These are phyloP conservation scores for Ogataea degrootiae DNA, from an alignment of 805 yeast genomes.

Conservation along the genomic window DNA sequence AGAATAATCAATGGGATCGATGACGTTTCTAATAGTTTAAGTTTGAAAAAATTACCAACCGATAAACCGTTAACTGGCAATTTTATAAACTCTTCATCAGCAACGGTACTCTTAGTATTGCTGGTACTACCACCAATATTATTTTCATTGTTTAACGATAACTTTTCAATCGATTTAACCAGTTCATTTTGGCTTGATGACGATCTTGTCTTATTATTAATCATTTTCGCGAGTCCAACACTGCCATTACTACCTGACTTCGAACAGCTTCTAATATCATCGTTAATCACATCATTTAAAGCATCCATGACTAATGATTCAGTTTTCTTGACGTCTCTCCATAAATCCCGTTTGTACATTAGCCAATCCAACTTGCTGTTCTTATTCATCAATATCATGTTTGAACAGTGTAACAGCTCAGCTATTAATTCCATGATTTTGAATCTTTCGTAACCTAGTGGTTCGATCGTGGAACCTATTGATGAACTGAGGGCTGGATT, in stretches of 20 bases:
- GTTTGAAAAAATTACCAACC: constrained; percentile 82
- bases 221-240: too few species aligned
- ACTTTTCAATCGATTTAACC: constrained; percentile 26
- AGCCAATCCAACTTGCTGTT: constrained; percentile 56
- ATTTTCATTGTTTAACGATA: constrained; percentile 1
- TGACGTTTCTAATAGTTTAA: constrained; percentile 65
- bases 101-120: neutral
- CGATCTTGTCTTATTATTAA: too few species aligned
- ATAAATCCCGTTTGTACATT: constrained; percentile 63
- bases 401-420: constrained; percentile 90
- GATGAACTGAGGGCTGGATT: constrained; percentile 43
- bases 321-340: constrained; percentile 51
- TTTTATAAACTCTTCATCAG: constrained; percentile 20
- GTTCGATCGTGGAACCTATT: constrained; percentile 52
- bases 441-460: constrained; percentile 86
- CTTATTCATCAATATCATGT: constrained; percentile 87
- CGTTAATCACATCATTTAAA: constrained; percentile 28
- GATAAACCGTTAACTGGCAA: constrained; percentile 24
- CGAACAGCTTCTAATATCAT: constrained; percentile 8
- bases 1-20: constrained; percentile 59
- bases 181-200: constrained; percentile 9
- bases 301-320: constrained; percentile 34
- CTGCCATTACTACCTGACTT: neutral
- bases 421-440: constrained; percentile 89
- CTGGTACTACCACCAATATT: constrained; percentile 24